Evolutionary conservation across 306 rosid genomes (phyloP).

Genomic region (Medicago lupulina): DNA sequence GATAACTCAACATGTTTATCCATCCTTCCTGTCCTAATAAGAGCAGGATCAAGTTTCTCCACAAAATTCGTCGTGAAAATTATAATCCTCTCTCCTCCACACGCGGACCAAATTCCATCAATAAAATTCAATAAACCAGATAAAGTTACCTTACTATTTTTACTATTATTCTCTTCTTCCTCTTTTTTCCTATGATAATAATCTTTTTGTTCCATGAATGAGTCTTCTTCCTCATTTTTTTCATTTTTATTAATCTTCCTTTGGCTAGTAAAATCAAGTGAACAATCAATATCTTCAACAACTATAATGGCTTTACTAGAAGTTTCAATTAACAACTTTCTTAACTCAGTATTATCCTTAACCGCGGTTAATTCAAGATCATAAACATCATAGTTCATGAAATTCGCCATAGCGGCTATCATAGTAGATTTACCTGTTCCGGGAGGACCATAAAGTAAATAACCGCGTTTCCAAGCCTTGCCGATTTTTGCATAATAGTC

Average conservation of each 20-base stretch:
- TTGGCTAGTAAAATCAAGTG: constrained; percentile 42
- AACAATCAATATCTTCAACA: constrained; percentile 48
- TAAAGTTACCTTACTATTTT: constrained; percentile 39
- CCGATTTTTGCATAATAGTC: constrained; percentile 48
- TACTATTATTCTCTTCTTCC: constrained; percentile 40
- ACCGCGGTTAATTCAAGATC: constrained; percentile 48
- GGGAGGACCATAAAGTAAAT: constrained; percentile 41
- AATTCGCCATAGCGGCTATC: constrained; percentile 49
- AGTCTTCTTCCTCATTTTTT: constrained; percentile 24
- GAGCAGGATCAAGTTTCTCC: constrained; percentile 50
- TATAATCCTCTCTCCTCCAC: constrained; percentile 48
- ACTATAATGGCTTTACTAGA: constrained; percentile 46
- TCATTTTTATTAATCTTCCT: constrained; percentile 37
- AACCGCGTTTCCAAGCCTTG: constrained; percentile 46
- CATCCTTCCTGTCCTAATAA: constrained; percentile 50
- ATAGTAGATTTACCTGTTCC: constrained; percentile 47
- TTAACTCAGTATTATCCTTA: constrained; percentile 45
- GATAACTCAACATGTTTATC: constrained; percentile 45
- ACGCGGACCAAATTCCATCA: constrained; percentile 53
- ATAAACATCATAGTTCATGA: constrained; percentile 48
- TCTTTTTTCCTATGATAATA: constrained; percentile 23
- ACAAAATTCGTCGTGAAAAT: constrained; percentile 44
- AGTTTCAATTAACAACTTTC: constrained; percentile 42
- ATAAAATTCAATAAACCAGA: constrained; percentile 50
- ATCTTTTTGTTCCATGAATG: constrained; percentile 27